Evolutionary conservation across 2,329 filamentous ascomycete species (phyloP), one percentile per base, ranked within the genome.

Genomic region (Mycosphaerella arachidis): DNA sequence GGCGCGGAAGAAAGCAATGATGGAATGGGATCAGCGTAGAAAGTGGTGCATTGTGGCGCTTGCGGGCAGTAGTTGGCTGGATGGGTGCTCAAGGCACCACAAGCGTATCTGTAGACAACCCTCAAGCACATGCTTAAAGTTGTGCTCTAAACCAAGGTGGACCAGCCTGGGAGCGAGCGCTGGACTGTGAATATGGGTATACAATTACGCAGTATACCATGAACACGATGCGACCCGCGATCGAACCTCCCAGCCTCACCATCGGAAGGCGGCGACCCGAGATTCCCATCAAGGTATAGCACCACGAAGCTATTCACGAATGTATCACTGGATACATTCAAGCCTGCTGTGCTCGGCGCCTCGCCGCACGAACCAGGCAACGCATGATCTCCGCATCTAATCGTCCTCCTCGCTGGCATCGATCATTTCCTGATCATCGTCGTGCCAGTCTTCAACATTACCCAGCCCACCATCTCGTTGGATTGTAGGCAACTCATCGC

Each of bases 391-490:
- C 8, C n/a, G 40, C n/a, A 13, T 6, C 8, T n/a, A n/a, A 4
- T 43, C 40, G 12, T 43, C n/a, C 13, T 43, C 40, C 18, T 18
- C 40, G 8, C 40, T 43, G 12, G 48, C 29, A 18, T 52, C 27
- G 12, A 31, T 16, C 37, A 46, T 31, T 7, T 48, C 20, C 29
- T 48, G 24, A 20, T 50, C 54, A 24, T 56, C 54, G 10, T 56
- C 43, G 5, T 35, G 13, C 54, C 54, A 56, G 13, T 30, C 54
- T 9, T 6, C 30, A n/a, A 56, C 45, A 8, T 48, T 43, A 4
- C 54, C 27, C 20, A 55, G 40, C 16, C 54, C 43, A 18, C 56
- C 48, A 35, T 58, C 48, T 33, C 56, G n/a, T 27, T 53, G 6
- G 35, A 58, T 58, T 7, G 6, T 20, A 12, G 56, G 56, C 1